Evolutionary conservation across 1,284 basidiomycete species (phyloP).

Genomic region (Puccinia novopanici): DNA sequence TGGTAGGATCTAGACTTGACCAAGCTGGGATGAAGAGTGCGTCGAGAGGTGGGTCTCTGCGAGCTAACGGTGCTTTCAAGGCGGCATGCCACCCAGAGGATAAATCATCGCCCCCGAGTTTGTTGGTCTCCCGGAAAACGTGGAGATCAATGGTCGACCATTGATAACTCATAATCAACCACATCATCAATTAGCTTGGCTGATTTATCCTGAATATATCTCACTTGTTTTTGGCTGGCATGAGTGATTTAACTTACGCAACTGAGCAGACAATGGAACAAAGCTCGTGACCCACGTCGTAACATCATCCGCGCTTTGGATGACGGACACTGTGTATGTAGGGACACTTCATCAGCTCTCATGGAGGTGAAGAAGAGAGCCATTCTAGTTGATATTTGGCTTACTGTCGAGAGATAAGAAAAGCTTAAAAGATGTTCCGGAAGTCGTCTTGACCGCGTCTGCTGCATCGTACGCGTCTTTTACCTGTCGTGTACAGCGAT

Average conservation of each 20-base stretch:
- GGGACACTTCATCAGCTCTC: not conserved
- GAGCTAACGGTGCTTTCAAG: conserved; percentile 20
- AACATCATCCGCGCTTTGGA: conserved; percentile 29
- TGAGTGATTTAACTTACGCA: conserved; percentile 13
- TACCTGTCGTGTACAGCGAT: not conserved
- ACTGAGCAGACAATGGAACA: conserved; percentile 23
- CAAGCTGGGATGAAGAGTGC: conserved; percentile 45
- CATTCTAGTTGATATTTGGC: too few species aligned
- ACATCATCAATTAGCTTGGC: not conserved
- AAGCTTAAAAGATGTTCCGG: conserved; percentile 30
- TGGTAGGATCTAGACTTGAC: conserved; percentile 26
- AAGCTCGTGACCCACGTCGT: conserved; percentile 47
- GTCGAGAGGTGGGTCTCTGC: conserved; percentile 23
- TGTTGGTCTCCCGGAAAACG: conserved; percentile 46
- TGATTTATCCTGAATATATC: too few species aligned
- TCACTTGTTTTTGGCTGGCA: not conserved
- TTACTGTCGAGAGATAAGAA: conserved; percentile 48
- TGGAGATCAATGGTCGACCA: conserved; percentile 41
- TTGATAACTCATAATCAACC: too few species aligned
- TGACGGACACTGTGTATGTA: conserved; percentile 39
- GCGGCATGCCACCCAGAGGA: conserved; percentile 46
- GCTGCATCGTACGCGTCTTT: conserved; percentile 30
- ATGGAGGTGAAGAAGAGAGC: not conserved
- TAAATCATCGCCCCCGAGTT: conserved; percentile 25
- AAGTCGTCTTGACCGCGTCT: conserved; percentile 2